Base-by-base conservation (phyloP, 495 filamentous ascomycete species). In the Neurospora africana region DNA sequence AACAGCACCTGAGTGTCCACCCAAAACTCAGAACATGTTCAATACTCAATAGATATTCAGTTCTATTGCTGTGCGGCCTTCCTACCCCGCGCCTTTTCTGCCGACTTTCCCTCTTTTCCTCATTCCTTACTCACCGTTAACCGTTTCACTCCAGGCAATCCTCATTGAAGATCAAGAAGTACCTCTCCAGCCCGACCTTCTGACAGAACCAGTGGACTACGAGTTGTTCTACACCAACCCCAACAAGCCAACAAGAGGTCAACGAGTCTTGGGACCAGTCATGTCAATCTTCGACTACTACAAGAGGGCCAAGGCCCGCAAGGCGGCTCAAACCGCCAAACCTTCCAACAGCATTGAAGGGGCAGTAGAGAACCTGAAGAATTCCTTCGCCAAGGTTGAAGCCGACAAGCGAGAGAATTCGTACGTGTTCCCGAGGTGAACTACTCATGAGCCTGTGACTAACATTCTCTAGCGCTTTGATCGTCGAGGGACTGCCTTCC, bases 331-430 rank as follows among this genome's bases (percentile, higher is more conserved):
- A 70, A 11, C 71, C 38, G 70, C 67, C 61, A 67, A 41, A 47
- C 67, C 27, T 27, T 27, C 69, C 33, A 69, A 35, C 2, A 73
- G 69, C 33, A 47, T 35, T 35, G 73, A 69, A 13, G 27, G 38
- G 17, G 38, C 36, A 27, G 21, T 21, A 30, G 71, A 75, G 53
- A 76, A 76, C n/a, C 76, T 86, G 39, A 77, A 84, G 74, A 82
- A 71, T 70, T 80, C 82, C 17, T 71, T 80, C 65, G 82, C 81
- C 39, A 75, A 75, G 30, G 75, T 75, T 35, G 78, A 79, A 70
- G 79, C 79, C 4, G 81, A 81, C 36, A 84, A 83, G 76, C 73
- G 74, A 76, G 88, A 85, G 36, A 89, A 86, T 47, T 82, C 89
- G 74, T 88, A 88, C 76, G 87, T 81, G 71, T 82, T 81, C 73